phyloP scores from a whole-genome alignment of 2,329 filamentous ascomycete genomes.

The Xylariaceae sp. region DNA sequence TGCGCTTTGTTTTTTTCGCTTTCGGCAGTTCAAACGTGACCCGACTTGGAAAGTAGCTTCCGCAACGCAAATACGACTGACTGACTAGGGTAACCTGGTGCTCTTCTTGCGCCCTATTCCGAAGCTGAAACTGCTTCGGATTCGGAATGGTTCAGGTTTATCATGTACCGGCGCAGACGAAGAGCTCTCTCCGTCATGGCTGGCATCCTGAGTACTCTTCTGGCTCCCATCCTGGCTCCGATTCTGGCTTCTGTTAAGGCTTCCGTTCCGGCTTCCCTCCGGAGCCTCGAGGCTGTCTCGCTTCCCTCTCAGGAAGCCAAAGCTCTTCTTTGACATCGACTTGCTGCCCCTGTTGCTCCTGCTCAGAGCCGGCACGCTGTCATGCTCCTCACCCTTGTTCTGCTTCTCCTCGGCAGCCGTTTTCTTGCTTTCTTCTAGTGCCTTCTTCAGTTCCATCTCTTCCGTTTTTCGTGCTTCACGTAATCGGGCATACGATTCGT shows the following conservation, averaged over 20 bases:
- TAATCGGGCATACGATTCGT: constrained; percentile 33
- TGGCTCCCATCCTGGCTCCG: constrained; percentile 34
- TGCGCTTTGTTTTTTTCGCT: background rate
- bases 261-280: constrained; percentile 30
- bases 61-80: background rate
- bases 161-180: constrained; percentile 36
- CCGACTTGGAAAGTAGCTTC: background rate
- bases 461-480: constrained; percentile 41
- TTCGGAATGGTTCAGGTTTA: constrained; percentile 24
- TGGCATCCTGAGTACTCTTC: constrained; percentile 33
- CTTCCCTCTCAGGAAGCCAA: constrained; percentile 55
- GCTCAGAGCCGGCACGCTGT: constrained; percentile 42
- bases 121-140: constrained; percentile 62
- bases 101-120: constrained; percentile 68
- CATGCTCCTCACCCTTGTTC: constrained; percentile 51
- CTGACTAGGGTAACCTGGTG: constrained; percentile 38
- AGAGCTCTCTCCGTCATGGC: constrained; percentile 21
- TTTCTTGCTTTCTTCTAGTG: constrained; percentile 50
- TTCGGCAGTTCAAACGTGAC: background rate
- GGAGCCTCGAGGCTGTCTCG: constrained; percentile 33
- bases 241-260: constrained; percentile 26
- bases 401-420: constrained; percentile 52
- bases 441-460: constrained; percentile 54
- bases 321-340: constrained; percentile 72
- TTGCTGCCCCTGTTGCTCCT: constrained; percentile 68